These are phyloP conservation scores for Pseudognaphalium luteoalbum DNA, from an alignment of 129 eudicot genomes.

Conservation along the genomic window DNA sequence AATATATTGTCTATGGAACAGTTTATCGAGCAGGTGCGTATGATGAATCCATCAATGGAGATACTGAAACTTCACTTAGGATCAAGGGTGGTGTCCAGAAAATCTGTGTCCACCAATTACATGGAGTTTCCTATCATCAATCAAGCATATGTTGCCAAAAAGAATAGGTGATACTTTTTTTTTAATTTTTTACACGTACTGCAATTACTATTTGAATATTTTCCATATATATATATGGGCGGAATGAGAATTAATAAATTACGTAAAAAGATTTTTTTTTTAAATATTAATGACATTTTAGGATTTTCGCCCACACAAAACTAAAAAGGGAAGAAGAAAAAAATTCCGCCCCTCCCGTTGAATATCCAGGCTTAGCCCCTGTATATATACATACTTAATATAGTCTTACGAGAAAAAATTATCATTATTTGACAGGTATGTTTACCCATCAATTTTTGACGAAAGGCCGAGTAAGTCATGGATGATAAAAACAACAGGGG, in stretches of 20 bases:
- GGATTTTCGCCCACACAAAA: too few species aligned
- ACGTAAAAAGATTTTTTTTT: too few species aligned
- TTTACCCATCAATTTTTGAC: slow-evolving; percentile 52
- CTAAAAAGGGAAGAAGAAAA: too few species aligned
- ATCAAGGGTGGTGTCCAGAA: slow-evolving; percentile 10
- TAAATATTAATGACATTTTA: too few species aligned
- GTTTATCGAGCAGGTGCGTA: slow-evolving; percentile 20
- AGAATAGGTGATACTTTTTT: slow-evolving; percentile 22
- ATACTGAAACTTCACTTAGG: slow-evolving; percentile 27
- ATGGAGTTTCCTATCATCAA: slow-evolving; percentile 19
- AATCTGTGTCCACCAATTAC: not conserved
- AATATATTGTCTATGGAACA: slow-evolving; percentile 33
- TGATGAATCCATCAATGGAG: slow-evolving; percentile 30
- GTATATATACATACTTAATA: not conserved
- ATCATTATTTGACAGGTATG: slow-evolving; percentile 30
- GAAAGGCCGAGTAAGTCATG: slow-evolving; percentile 29
- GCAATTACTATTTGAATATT: too few species aligned
- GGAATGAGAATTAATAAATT: too few species aligned
- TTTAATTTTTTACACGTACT: too few species aligned
- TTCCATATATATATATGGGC: too few species aligned
- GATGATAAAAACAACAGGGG: slow-evolving; percentile 38
- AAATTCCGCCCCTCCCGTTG: too few species aligned
- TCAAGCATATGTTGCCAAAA: slow-evolving; percentile 5
- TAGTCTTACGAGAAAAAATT: too few species aligned
- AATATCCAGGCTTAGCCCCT: too few species aligned